Base-by-base conservation (phyloP, 2,329 filamentous ascomycete genomes). In the Trichophyton verrucosum region DNA sequence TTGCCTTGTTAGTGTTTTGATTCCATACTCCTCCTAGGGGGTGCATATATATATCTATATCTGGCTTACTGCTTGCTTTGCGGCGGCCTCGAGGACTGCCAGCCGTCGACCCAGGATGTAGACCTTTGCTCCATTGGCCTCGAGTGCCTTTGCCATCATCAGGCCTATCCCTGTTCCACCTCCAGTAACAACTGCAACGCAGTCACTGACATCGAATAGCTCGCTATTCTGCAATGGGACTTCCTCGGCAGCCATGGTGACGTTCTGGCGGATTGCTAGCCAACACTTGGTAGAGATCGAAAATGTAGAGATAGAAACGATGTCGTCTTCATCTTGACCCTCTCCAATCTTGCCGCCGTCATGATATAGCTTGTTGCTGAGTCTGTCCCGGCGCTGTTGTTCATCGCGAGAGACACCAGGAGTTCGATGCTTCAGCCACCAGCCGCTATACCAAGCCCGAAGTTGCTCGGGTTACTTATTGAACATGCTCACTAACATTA, bases 151-250 rank as follows among this genome's bases (percentile, higher is more conserved):
- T 0, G 80, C 75, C 57, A 80, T 78, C 84, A 86, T 86, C 15
- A 87, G 73, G 0, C 85, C 85, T 62, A 87, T 87, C 20, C 85
- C 84, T n/a, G 78, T 77, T 13, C 82, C 82, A 30, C 83, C 83
- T 58, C 84, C 84, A 1, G 84, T 84, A 51, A 85, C 71, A 0
- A 85, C 75, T 60, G 79, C 81, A 38, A 83, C 80, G 38, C 51
- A 53, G 40, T 53, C 59, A 8, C 55, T 61, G 36, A 61, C 47
- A 44, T 53, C 42, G 24, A 61, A 61, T 15, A 61, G 59, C 53
- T 61, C 59, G 15, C 40, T 44, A 7, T 44, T 44, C 4, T 44
- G 40, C 40, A 44, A 15, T 13, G 40, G 40, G 5, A 44, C 40
- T 17, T 44, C 40, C 15, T 44, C 40, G n/a, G 40, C 40, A 17